Evolutionary conservation across 2,329 filamentous ascomycete species (phyloP), one percentile per base, ranked within the genome.

Genomic region (Bipolaris zeicola): DNA sequence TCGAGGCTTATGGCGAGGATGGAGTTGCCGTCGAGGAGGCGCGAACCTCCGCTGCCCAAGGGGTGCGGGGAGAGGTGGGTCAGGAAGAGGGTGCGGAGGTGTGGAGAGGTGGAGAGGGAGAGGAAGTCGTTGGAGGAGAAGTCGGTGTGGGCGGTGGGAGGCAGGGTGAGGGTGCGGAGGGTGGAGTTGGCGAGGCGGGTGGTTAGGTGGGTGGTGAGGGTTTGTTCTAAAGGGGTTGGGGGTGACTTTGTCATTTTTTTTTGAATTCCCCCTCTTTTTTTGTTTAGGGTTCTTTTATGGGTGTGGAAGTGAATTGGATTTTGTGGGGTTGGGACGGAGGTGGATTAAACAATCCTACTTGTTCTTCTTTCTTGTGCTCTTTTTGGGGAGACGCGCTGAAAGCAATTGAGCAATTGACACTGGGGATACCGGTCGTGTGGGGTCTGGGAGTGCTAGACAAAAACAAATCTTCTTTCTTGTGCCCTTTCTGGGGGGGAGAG

Each of bases 41-140:
- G 80, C 0, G 86, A 88, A 2, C 88, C 87, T 0, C 82, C 80
- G 46, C 83, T 83, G 24, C 83, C 82, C 20, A 87, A 79, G 0
- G 78, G 76, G n/a, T 0, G 76, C 67, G 7, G 79, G 82, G 1
- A 75, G 1, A 78, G 81, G 3, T 89, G 76, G 0, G 85, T 87
- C 7, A 89, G 80, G 58, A 88, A 87, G 69, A 10, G 26, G 26
- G 26, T 3, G 7, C 8, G 7, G 1, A 28, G 26, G 26, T 7
- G 1, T 0, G 76, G 67, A 6, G 79, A 83, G 1, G 75, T 80
- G 1, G 78, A 81, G 3, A 89, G 76, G 0, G 85, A 87, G 10
- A 89, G 80, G 58, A 88, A 87, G 70, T 89, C 87, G 69, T 87
- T 88, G 44, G 85, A 87, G 1, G 84, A 87, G 66, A 89, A 88